phyloP scores from a whole-genome alignment of 176 grass and related monocot species.

The Triticum dicoccoides region DNA sequence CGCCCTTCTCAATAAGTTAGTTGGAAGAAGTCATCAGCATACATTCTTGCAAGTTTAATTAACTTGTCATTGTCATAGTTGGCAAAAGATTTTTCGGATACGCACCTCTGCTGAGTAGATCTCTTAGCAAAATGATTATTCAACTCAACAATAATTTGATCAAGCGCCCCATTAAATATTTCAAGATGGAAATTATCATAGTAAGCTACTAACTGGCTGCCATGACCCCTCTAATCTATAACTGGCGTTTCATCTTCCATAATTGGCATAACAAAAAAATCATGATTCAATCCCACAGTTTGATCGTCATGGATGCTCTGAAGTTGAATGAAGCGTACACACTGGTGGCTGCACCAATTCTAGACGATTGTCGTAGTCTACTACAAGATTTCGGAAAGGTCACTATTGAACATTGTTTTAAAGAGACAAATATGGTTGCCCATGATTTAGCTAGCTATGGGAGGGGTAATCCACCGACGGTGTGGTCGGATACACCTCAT shows the following conservation, averaged over 20 bases:
- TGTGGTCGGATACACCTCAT: too few species aligned
- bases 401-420: too few species aligned
- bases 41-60: background rate
- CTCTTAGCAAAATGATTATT: background rate
- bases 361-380: too few species aligned
- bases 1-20: too few species aligned
- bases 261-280: background rate
- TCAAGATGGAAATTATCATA: background rate
- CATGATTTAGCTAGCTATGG: too few species aligned
- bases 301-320: too few species aligned
- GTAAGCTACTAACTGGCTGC: background rate
- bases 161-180: background rate
- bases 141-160: background rate
- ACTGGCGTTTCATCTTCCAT: background rate
- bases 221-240: background rate
- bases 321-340: too few species aligned
- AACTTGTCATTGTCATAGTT: background rate
- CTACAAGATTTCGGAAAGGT: too few species aligned
- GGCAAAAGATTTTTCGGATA: background rate
- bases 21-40: background rate
- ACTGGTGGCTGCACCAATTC: too few species aligned
- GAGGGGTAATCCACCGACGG: too few species aligned
- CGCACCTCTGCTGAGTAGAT: background rate
- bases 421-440: too few species aligned
- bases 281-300: too few species aligned